A percentile compares a stretch with the other conserved stretches of the same genome.
phyloP scores from a whole-genome alignment of 2,329 filamentous ascomycete species.

The Coleophoma cylindrospora region DNA sequence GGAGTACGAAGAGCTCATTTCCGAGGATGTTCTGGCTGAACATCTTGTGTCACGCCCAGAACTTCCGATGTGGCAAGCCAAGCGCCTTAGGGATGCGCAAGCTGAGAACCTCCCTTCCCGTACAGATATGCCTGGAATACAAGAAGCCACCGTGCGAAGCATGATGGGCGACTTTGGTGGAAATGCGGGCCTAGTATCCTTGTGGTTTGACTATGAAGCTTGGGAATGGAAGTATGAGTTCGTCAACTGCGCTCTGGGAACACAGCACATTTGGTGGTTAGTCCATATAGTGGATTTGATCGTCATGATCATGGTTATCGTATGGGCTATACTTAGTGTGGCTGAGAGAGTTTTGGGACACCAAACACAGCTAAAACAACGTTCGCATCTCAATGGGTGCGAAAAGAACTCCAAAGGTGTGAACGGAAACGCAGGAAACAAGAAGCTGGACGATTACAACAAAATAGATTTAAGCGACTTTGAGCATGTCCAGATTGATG shows the following conservation, averaged over 20 bases:
- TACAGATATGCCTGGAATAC: conserved; percentile 54
- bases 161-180: conserved; percentile 99
- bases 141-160: conserved; percentile 89
- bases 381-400: too few species aligned
- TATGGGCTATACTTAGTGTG: not conserved
- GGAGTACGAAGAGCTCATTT: conserved; percentile 2
- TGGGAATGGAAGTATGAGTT: conserved; percentile 84
- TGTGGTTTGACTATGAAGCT: conserved; percentile 74
- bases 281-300: conserved; percentile 66
- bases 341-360: not conserved
- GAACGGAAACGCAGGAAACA: not conserved
- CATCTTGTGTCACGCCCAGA: conserved; percentile 7
- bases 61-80: conserved; percentile 30
- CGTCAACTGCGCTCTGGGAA: conserved; percentile 69
- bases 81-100: conserved; percentile 41
- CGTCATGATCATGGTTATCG: not conserved
- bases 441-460: not conserved
- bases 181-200: conserved; percentile 80
- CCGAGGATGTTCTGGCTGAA: not conserved
- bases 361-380: too few species aligned
- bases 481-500: too few species aligned
- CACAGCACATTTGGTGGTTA: conserved; percentile 92
- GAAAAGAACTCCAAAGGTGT: not conserved
- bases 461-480: too few species aligned
- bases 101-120: conserved; percentile 34